Percentiles rank a stretch among this genome's conserved stretches.
These are phyloP conservation scores for Marchantia polymorpha DNA, from an alignment of 225 moss, liverwort and hornwort species.

Conservation along the genomic window DNA sequence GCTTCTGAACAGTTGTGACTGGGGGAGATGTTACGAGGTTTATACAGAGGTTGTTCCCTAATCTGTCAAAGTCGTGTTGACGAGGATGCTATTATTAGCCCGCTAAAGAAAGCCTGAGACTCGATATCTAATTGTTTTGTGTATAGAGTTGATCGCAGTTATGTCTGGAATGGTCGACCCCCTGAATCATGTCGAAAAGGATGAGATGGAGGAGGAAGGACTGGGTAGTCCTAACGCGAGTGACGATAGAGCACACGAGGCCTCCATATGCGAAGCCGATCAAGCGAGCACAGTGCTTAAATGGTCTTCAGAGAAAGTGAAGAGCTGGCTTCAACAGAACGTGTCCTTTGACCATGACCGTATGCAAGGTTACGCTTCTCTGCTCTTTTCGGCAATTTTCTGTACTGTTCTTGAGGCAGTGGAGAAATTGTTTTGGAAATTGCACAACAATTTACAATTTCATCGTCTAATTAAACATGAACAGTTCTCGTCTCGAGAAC, in stretches of 20 bases:
- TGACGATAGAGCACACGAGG: slow-evolving; percentile 3
- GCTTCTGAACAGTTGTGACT: slow-evolving; percentile 1
- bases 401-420: too few species aligned
- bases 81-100: neutral
- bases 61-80: neutral
- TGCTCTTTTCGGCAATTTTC: neutral
- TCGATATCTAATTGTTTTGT: neutral
- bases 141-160: slow-evolving; percentile 21
- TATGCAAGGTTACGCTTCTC: slow-evolving; percentile 32
- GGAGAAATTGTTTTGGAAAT: neutral
- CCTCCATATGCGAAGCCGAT: slow-evolving; percentile 19
- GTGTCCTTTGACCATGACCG: slow-evolving; percentile 38
- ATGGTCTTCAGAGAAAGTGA: slow-evolving; percentile 43
- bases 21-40: slow-evolving; percentile 10
- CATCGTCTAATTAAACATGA: neutral
- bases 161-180: slow-evolving; percentile 42
- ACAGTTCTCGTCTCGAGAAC: neutral
- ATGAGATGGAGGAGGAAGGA: slow-evolving; percentile 10
- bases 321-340: slow-evolving; percentile 35
- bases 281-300: slow-evolving; percentile 42
- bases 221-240: neutral
- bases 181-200: slow-evolving; percentile 23
- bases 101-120: neutral
- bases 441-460: neutral
- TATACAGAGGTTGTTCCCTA: slow-evolving; percentile 9